A percentile compares a stretch with the other conserved stretches of the same genome.
These are phyloP conservation scores for Phytophthora pseudosyringae DNA, from an alignment of 352 stramenopile species.

Conservation along the genomic window DNA sequence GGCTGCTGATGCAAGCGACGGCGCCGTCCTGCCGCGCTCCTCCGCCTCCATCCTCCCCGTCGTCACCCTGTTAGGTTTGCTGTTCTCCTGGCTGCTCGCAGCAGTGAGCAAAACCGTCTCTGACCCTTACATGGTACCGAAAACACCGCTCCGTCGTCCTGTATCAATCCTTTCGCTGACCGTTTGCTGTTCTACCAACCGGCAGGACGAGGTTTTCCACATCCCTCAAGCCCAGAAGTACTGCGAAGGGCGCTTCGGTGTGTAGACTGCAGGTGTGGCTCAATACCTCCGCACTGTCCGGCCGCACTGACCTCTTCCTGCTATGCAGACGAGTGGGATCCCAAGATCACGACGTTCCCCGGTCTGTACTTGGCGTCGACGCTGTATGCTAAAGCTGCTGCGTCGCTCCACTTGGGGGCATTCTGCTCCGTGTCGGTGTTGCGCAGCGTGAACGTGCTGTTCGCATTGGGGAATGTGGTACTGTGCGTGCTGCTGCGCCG, in stretches of 20 bases:
- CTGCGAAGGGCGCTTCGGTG: constrained; percentile 73
- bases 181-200: not conserved
- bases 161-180: not conserved
- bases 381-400: constrained; percentile 40
- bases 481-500: constrained; percentile 59
- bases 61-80: constrained; percentile 20
- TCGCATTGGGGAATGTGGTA: constrained; percentile 63
- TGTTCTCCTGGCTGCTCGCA: constrained; percentile 38
- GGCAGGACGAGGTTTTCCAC: constrained; percentile 89
- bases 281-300: not conserved
- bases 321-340: constrained; percentile 79
- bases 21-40: constrained; percentile 1
- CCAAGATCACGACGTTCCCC: constrained; percentile 94
- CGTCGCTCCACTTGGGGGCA: constrained; percentile 15
- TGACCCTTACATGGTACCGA: constrained; percentile 70
- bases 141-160: not conserved
- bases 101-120: constrained; percentile 48
- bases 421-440: constrained; percentile 74
- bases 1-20: not conserved
- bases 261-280: not conserved
- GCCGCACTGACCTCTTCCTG: constrained; percentile 2
- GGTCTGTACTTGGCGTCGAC: constrained; percentile 82
- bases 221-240: constrained; percentile 83
- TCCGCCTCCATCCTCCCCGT: constrained; percentile 11
- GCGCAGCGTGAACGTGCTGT: constrained; percentile 83